Conservation (phyloP, 2,329 filamentous ascomycete species). For the Stagonosporopsis cucurbitacearum region DNA sequence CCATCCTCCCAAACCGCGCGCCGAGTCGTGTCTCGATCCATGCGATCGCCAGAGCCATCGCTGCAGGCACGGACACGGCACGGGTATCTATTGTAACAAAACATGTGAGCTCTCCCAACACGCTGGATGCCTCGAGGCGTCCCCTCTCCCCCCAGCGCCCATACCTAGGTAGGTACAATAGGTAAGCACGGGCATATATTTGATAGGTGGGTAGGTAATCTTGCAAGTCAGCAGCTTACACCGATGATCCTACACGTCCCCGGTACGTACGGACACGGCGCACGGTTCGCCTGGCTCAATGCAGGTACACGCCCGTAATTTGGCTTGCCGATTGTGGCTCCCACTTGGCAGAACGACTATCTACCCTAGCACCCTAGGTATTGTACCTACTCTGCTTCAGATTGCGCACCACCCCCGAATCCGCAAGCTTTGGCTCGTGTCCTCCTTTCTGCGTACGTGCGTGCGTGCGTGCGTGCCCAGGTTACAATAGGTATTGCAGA, state of each 20-base stretch:
- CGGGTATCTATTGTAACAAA: no score
- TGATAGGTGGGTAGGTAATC: no score
- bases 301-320: constrained; percentile 10
- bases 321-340: no score
- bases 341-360: not conserved
- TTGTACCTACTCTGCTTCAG: no score
- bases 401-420: not conserved
- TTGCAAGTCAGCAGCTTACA: constrained; percentile 4
- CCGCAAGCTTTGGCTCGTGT: not conserved
- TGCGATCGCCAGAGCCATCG: not conserved
- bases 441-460: no score
- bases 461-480: no score
- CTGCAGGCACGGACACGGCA: not conserved
- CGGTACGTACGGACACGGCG: not conserved
- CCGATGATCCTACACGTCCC: not conserved
- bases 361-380: no score
- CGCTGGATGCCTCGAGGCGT: not conserved
- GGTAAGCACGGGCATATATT: not conserved
- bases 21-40: not conserved
- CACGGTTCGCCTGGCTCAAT: not conserved
- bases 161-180: no score
- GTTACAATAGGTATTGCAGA: not conserved
- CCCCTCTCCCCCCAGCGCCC: not conserved
- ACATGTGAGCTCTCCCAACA: not conserved
- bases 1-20: not conserved